These are phyloP conservation scores for Backusella westeae DNA, from an alignment of 192 early-diverging fungal genomes.

Conservation along the genomic window DNA sequence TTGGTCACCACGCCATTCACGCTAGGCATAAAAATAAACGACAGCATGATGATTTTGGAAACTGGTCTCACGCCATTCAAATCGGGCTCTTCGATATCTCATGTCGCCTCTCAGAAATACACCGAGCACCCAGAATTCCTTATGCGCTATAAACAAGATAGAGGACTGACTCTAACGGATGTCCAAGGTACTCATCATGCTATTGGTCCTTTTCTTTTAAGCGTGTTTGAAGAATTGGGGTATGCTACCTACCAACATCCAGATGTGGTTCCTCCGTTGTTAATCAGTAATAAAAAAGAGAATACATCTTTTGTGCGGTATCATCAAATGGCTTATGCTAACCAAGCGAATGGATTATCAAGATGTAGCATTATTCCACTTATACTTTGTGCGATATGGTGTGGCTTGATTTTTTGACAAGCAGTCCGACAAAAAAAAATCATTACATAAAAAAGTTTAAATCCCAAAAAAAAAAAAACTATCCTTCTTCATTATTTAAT, in stretches of 20 bases:
- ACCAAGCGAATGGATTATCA: neutral
- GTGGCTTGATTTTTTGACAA: neutral
- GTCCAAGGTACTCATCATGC: neutral
- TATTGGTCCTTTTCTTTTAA: constrained; percentile 30
- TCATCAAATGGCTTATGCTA: neutral
- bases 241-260: constrained; percentile 4
- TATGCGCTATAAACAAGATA: constrained; percentile 35
- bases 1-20: constrained; percentile 9
- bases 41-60: constrained; percentile 24
- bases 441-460: neutral
- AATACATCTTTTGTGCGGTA: neutral
- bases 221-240: constrained; percentile 28
- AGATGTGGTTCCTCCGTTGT: neutral
- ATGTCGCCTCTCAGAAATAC: constrained; percentile 31
- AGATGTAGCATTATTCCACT: neutral
- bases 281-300: too few relatives aligned
- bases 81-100: constrained; percentile 35
- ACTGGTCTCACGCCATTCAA: constrained; percentile 32
- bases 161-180: constrained; percentile 17
- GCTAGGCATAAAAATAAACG: neutral
- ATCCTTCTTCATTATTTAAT: neutral
- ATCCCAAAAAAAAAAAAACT: neutral
- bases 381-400: neutral
- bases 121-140: constrained; percentile 31
- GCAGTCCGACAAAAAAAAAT: neutral